A percentile compares a stretch with the other conserved stretches of the same genome.
phyloP scores from a whole-genome alignment of 768 basidiomycete genomes.

The Leucosporidium yakuticum region DNA sequence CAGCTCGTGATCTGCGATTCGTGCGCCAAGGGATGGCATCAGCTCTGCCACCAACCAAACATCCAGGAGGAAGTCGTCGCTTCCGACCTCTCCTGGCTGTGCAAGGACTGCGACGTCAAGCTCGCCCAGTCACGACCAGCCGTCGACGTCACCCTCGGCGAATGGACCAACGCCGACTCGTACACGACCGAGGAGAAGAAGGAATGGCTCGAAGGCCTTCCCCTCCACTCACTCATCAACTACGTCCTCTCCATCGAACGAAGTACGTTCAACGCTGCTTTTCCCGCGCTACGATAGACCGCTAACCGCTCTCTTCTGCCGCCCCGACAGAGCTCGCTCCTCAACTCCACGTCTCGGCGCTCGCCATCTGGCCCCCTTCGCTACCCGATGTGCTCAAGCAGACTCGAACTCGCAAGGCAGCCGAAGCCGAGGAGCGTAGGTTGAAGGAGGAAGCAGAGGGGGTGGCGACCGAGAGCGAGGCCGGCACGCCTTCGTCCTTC shows the following conservation, averaged over 20 bases:
- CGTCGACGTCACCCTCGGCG: constrained; percentile 7
- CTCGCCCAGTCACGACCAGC: constrained; percentile 5
- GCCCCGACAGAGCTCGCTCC: constrained; percentile 9
- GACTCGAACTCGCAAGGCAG: not conserved
- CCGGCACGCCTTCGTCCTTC: not conserved
- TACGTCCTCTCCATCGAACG: constrained; percentile 23
- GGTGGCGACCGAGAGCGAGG: not conserved
- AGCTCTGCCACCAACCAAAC: constrained; percentile 19
- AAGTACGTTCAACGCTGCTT: constrained; percentile 5
- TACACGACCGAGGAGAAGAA: constrained; percentile 8
- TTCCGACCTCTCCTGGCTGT: constrained; percentile 22
- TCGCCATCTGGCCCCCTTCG: constrained; percentile 25
- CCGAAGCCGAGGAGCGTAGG: constrained; percentile 15
- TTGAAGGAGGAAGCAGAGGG: constrained; percentile 24
- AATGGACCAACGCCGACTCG: constrained; percentile 14
- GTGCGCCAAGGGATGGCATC: constrained; percentile 27
- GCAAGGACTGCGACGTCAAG: constrained; percentile 16
- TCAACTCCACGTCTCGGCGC: not conserved
- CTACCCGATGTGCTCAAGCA: not conserved
- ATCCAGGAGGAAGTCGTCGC: constrained; percentile 19
- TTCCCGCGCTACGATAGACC: not conserved
- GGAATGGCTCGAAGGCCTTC: constrained; percentile 23
- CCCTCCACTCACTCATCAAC: constrained; percentile 11
- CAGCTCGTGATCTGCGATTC: constrained; percentile 33
- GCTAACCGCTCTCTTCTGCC: too few species aligned